These are phyloP conservation scores for Sphaerostilbella broomeana DNA, from an alignment of 2,329 filamentous ascomycete species.

Conservation along the genomic window DNA sequence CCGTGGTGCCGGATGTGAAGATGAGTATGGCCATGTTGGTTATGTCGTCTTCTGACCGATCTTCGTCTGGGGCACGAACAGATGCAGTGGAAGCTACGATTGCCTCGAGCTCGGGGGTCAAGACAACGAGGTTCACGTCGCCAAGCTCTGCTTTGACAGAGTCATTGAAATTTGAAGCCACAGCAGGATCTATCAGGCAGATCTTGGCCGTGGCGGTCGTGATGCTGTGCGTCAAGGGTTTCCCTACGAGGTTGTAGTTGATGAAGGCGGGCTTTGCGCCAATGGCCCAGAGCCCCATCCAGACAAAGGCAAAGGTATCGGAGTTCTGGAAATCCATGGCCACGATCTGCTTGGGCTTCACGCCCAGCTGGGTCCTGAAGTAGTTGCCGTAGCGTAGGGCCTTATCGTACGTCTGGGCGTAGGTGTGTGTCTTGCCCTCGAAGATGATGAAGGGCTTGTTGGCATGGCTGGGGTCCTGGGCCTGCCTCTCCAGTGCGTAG, in stretches of 20 bases:
- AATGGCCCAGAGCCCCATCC: constrained; percentile 74
- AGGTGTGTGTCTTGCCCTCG: constrained; percentile 63
- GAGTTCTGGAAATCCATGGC: constrained; percentile 78
- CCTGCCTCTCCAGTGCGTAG: constrained; percentile 65
- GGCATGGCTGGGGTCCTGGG: constrained; percentile 44
- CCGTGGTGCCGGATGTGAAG: constrained; percentile 81
- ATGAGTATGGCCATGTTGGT: constrained; percentile 66
- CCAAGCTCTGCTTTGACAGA: constrained; percentile 43
- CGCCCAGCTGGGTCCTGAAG: constrained; percentile 56
- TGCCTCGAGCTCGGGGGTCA: constrained; percentile 52
- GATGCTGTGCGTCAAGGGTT: constrained; percentile 68
- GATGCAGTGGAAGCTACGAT: constrained; percentile 46
- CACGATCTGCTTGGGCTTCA: constrained; percentile 68
- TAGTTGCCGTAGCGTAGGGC: constrained; percentile 68
- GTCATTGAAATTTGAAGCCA: constrained; percentile 50
- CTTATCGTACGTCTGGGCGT: constrained; percentile 65
- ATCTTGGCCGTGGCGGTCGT: constrained; percentile 59
- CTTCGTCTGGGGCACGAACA: constrained; percentile 51
- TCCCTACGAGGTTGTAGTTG: constrained; percentile 75
- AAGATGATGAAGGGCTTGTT: constrained; percentile 58
- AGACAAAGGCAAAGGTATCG: constrained; percentile 67
- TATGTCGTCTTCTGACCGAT: constrained; percentile 43
- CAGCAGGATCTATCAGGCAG: constrained; percentile 59
- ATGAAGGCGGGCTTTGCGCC: constrained; percentile 80
- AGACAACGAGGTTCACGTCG: constrained; percentile 52